Evolutionary conservation across 2,329 filamentous ascomycete genomes (phyloP), one percentile per base, ranked within the genome.

Genomic region (Fonsecaea multimorphosa): DNA sequence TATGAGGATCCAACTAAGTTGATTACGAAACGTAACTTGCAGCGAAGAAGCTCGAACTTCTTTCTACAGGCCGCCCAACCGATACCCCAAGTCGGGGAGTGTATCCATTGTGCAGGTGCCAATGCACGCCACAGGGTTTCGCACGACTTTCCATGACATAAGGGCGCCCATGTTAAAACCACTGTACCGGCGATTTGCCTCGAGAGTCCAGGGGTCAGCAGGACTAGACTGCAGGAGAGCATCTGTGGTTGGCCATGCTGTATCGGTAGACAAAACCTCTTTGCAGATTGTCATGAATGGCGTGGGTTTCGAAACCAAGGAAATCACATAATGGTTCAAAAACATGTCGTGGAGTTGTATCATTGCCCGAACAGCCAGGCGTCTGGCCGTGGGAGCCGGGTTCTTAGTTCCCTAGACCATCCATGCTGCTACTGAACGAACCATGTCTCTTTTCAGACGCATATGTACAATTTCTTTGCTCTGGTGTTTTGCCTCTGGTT

Each of bases 391-490:
- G n/a, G 40, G 40, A 46, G n/a, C 40, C 19, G 22, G 22, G 22
- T 24, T 24, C 44, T 49, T 16, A 27, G 1, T 24, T 49, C 16
- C 2, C n/a, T n/a, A 40, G 16, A 40, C 3, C n/a, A n/a, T 40
- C 38, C 38, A 40, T 40, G 38, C 16, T 6, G 38, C 36, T n/a
- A 9, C 16, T 40, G 36, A 40, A 24, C 19, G 44, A 49, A 49
- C 6, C 16, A 9, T 44, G 9, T 44, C 38, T 44, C 38, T 44
- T 14, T 2, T 9, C 38, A 36, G 34, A n/a, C 29, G 34, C 58
- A 60, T 69, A 64, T 66, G 54, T 66, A 69, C 67, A 69, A 55
- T 22, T 55, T 58, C 27, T 51, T 32, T 12, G 9, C 11, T 46
- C 22, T 14, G 36, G 3, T 27, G 32, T 2, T n/a, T 27, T 32